Evolutionary conservation across 192 early-diverging fungal species (phyloP), one percentile per base, ranked within the genome.

Genomic region (Backusella liffmaniae): DNA sequence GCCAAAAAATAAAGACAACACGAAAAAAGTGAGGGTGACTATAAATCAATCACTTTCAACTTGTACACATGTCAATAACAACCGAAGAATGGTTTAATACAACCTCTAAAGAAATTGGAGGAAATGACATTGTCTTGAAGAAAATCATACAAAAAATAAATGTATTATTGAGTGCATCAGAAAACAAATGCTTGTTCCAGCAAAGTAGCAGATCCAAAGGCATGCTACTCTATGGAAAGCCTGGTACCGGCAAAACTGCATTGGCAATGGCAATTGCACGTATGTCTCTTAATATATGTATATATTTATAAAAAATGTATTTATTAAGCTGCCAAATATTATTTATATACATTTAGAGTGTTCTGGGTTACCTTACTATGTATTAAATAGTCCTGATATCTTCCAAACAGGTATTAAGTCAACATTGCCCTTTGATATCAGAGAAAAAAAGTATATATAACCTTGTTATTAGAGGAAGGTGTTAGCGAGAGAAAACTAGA

Each of bases 241-340:
- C 87, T n/a, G 87, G 87, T 5, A 86, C 83, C 13, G 87, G 87
- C 37, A 88, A 88, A 74, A 88, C 86, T 34, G 74, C 67, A 30
- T 71, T 88, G 12, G 85, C 87, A 42, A 79, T 80, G 2, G 41
- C 74, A 53, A 67, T 88, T 35, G 83, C 86, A 16, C 75, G 80
- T 77, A 65, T 70, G 73, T 65, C 15, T 59, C 10, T 3, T 67
- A 16, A 39, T 67, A 7, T 67, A 18, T 36, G 7, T 36, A 6
- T 49, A 49, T 16, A 44, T 13, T 13, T 13, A 44, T 49, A n/a
- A 6, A 7, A 49, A n/a, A 21, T 49, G 16, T 2, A 1, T 49
- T 49, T 49, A 49, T 49, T n/a, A 18, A 49, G 46, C 6, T 21
- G 30, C 12, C 21, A 32, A 32, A 66, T 23, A 12, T 39, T 71